These are phyloP conservation scores for Rhipidocladum racemiflorum DNA, from an alignment of 176 grass and related monocot genomes.

Conservation along the genomic window DNA sequence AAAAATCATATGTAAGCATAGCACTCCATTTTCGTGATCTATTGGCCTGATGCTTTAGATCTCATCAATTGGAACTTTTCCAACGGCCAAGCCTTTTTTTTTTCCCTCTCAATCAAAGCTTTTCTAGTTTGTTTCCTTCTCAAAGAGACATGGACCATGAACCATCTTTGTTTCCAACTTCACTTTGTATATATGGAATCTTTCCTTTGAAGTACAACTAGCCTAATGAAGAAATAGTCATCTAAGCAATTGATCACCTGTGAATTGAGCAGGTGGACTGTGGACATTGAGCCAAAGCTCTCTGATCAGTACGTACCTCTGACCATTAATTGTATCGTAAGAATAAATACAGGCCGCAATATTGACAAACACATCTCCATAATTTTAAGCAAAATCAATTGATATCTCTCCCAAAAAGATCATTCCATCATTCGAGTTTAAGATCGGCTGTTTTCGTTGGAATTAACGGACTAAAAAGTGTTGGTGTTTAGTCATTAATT, in stretches of 20 bases:
- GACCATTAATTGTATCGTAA: no score
- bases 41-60: not conserved
- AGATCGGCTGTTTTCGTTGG: not conserved
- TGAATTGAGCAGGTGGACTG: not conserved
- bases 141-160: not conserved
- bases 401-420: not conserved
- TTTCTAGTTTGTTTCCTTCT: not conserved
- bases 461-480: not conserved
- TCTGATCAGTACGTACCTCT: not conserved
- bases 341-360: no score
- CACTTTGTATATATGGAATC: not conserved
- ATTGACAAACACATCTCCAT: not conserved
- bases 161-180: not conserved
- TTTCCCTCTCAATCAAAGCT: no score
- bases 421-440: not conserved
- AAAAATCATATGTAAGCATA: not conserved
- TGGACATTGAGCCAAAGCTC: not conserved
- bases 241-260: not conserved
- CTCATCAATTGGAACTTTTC: not conserved
- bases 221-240: not conserved
- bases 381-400: not conserved
- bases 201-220: not conserved
- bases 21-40: not conserved
- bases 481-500: not conserved
- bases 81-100: not conserved